A percentile compares a stretch with the other conserved stretches of the same genome.
phyloP scores from a whole-genome alignment of 805 yeast genomes.

The Saccharomyces cerevisiae region DNA sequence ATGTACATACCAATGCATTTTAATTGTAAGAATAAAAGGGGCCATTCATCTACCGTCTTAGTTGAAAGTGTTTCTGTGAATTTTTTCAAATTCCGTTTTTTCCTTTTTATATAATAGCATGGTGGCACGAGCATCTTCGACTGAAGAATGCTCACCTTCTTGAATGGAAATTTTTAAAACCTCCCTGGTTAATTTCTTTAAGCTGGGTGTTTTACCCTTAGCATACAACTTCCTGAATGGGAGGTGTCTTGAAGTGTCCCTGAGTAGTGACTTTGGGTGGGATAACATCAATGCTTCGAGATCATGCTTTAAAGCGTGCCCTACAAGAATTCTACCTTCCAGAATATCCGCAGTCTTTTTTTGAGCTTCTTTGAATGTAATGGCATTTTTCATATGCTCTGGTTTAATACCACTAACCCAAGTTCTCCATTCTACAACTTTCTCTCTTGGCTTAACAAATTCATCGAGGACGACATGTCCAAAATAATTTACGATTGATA shows the following conservation, averaged over 20 bases:
- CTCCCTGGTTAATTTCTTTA: conserved; percentile 56
- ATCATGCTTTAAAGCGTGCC: conserved; percentile 82
- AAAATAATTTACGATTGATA: conserved; percentile 75
- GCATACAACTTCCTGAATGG: conserved; percentile 49
- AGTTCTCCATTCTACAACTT: conserved; percentile 86
- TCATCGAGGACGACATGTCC: conserved; percentile 66
- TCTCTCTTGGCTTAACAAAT: conserved; percentile 66
- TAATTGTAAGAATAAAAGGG: neutral
- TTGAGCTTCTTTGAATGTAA: conserved; percentile 61
- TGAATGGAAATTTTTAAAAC: conserved; percentile 58
- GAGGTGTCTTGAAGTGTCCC: conserved; percentile 66
- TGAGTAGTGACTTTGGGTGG: conserved; percentile 53
- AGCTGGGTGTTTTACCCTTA: conserved; percentile 62
- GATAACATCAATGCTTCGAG: conserved; percentile 56
- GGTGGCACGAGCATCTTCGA: conserved; percentile 84
- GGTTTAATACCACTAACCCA: conserved; percentile 85
- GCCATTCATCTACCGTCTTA: neutral
- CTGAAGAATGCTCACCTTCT: conserved; percentile 70
- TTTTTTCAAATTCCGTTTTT: conserved; percentile 52
- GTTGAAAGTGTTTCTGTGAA: conserved; percentile 18
- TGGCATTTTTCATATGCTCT: conserved; percentile 57
- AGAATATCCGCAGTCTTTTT: conserved; percentile 43
- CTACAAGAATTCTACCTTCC: conserved; percentile 55
- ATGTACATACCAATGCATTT: neutral
- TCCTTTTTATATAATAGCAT: conserved; percentile 67